A percentile compares a stretch with the other conserved stretches of the same genome.
These are phyloP conservation scores for Aspergillus ellipticus DNA, from an alignment of 495 filamentous ascomycete genomes.

Conservation along the genomic window DNA sequence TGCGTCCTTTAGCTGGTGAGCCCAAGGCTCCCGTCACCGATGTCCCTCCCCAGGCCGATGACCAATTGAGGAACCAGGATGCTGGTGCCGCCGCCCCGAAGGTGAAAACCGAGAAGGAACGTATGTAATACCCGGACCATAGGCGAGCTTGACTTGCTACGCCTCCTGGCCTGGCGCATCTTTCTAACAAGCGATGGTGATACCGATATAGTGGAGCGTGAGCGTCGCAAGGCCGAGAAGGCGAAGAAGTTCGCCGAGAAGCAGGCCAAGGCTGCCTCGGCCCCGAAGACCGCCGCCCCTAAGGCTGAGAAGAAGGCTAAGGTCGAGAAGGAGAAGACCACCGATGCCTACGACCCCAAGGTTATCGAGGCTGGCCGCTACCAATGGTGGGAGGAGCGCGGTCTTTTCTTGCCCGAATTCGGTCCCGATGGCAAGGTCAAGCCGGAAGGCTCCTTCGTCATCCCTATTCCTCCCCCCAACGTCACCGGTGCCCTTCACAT, in stretches of 20 bases:
- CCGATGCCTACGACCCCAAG: conserved; percentile 55
- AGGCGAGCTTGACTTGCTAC: neutral
- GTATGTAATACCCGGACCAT: conserved; percentile 30
- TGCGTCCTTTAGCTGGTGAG: conserved; percentile 43
- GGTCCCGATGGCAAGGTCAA: conserved; percentile 61
- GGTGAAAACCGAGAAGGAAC: conserved; percentile 59
- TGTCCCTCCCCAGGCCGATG: conserved; percentile 43
- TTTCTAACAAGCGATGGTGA: conserved; percentile 15
- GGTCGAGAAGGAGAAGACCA: conserved; percentile 49
- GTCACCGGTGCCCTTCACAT: conserved; percentile 69
- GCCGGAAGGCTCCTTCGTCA: conserved; percentile 66
- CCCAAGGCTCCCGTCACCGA: conserved; percentile 48
- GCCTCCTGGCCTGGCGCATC: neutral
- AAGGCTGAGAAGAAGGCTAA: conserved; percentile 55
- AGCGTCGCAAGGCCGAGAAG: conserved; percentile 59
- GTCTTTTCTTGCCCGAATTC: conserved; percentile 72
- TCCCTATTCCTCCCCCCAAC: conserved; percentile 74
- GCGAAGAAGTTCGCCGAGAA: conserved; percentile 58
- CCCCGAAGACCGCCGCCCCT: conserved; percentile 39
- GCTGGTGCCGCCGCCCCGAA: conserved; percentile 42
- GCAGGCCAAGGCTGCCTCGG: conserved; percentile 44
- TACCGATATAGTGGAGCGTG: conserved; percentile 44
- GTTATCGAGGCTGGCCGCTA: conserved; percentile 54
- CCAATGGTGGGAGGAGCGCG: conserved; percentile 60
- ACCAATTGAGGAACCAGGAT: conserved; percentile 45